Base-by-base conservation (phyloP, 192 early-diverging fungal species). In the Coemansia sp. region DNA sequence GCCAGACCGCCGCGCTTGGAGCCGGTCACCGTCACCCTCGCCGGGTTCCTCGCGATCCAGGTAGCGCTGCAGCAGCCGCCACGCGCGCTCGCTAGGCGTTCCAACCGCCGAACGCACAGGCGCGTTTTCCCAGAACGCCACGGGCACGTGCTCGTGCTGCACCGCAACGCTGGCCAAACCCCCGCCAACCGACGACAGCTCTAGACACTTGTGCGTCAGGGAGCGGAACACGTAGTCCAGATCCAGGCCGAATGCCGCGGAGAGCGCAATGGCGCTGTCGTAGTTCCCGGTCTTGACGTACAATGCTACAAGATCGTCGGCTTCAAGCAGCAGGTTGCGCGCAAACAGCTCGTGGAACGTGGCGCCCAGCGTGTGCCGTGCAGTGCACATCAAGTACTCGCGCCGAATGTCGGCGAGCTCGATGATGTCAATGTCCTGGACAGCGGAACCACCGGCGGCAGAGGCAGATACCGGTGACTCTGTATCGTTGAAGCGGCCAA, bases 341-440 rank as follows among this genome's bases (percentile, higher is more conserved):
- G 77, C 47, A 37, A 71, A 61, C 21, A 85, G 72, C 63, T 79
- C 80, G 13, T 52, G 47, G 62, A 74, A 79, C 18, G 69, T 55
- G 16, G 57, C 45, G 15, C 69, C 76, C n/a, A 85, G 61, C 1
- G 73, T 63, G 5, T 79, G 46, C 41, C 77, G 69, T 10, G 84
- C 80, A 64, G 73, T 65, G 56, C 70, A 73, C 57, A 85, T 54
- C 37, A 68, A 48, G 45, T 82, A 77, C 51, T 85, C 84, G 48
- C 73, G 76, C 5, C 74, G 84, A 42, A 85, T 58, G 49, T 81
- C 75, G 11, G 48, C 73, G 11, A 82, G 57, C 71, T 71, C 73
- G 22, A 85, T 74, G 26, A 85, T 71, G 36, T 71, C 77, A 12
- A 78, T 69, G 39, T 72, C 69, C 57, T 80, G 66, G 26, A 3